A percentile compares a stretch with the other conserved stretches of the same genome.
Evolutionary conservation across 176 grass and related monocot species (phyloP).

Genomic region (Secale cereale): DNA sequence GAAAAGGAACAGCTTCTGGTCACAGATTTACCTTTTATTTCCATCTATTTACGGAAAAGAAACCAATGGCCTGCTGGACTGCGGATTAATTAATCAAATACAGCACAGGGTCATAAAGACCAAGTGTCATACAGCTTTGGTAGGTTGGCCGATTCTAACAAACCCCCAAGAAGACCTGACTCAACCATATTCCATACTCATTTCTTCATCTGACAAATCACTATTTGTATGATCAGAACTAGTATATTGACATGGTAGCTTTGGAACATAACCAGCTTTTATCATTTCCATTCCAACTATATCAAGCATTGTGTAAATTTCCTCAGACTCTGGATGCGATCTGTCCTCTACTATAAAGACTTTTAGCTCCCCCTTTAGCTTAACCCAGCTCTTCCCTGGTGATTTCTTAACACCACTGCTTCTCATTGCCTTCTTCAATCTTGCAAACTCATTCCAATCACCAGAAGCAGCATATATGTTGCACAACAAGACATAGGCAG

Average conservation of each 20-base stretch:
- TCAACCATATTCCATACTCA: constrained; percentile 39
- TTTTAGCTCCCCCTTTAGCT: constrained; percentile 68
- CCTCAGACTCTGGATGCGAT: constrained; percentile 62
- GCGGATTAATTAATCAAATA: constrained; percentile 10
- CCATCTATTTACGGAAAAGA: constrained; percentile 7
- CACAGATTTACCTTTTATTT: constrained; percentile 3
- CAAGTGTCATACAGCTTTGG: not conserved
- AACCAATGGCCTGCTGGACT: not conserved
- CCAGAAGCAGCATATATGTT: constrained; percentile 89
- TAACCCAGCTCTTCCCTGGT: constrained; percentile 83
- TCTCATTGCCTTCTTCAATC: constrained; percentile 62
- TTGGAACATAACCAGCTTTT: constrained; percentile 61
- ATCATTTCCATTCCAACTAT: constrained; percentile 57
- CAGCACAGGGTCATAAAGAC: constrained; percentile 5
- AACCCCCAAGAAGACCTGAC: not conserved
- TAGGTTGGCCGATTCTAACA: constrained; percentile 23
- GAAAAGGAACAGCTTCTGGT: constrained; percentile 10
- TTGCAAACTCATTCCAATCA: constrained; percentile 72
- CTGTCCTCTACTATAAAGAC: constrained; percentile 76
- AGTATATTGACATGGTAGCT: constrained; percentile 22
- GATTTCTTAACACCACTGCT: constrained; percentile 62
- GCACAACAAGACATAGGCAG: constrained; percentile 79
- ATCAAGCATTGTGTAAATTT: constrained; percentile 71
- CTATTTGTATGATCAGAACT: constrained; percentile 21
- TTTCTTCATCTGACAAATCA: constrained; percentile 38